phyloP scores from a whole-genome alignment of 2,329 filamentous ascomycete species.

The Alternaria alternata region DNA sequence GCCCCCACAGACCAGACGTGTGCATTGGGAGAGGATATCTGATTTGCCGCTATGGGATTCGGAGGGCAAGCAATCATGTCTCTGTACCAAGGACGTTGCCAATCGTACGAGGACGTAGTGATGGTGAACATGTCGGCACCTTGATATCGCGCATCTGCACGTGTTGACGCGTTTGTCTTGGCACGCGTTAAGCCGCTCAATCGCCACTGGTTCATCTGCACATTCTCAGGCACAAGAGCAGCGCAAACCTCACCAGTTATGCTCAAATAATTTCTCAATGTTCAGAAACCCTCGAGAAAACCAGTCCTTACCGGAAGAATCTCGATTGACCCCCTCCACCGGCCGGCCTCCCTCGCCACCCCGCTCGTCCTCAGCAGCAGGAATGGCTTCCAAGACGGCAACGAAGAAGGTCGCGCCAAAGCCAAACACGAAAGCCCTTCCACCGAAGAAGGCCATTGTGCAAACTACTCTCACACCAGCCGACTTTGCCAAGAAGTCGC shows the following conservation, averaged over 20 bases:
- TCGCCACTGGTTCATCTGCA: conserved; percentile 6
- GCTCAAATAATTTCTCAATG: conserved; percentile 47
- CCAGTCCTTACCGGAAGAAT: conserved; percentile 41
- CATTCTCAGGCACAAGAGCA: not conserved
- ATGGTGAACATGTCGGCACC: not conserved
- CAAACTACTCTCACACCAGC: conserved; percentile 48
- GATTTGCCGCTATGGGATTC: not conserved
- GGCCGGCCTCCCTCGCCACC: conserved; percentile 64
- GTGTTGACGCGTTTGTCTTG: conserved; percentile 20
- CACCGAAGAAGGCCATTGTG: conserved; percentile 33
- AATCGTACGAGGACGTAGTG: not conserved
- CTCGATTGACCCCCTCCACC: conserved; percentile 54
- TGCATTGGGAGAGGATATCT: not conserved
- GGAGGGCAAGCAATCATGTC: not conserved
- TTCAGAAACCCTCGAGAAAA: conserved; percentile 65
- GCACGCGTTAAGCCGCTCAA: conserved; percentile 4
- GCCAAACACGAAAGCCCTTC: conserved; percentile 18
- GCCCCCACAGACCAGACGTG: not conserved
- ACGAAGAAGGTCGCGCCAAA: conserved; percentile 32
- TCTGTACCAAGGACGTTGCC: not conserved
- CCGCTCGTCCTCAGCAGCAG: conserved; percentile 24
- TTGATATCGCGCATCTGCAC: conserved; percentile 2
- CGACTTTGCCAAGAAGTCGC: conserved; percentile 43
- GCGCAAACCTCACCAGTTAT: not conserved
- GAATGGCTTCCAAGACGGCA: conserved; percentile 35